Evolutionary conservation across 106 monocot species (phyloP), one percentile per base, ranked within the genome.

Genomic region (Triglochin maritima): DNA sequence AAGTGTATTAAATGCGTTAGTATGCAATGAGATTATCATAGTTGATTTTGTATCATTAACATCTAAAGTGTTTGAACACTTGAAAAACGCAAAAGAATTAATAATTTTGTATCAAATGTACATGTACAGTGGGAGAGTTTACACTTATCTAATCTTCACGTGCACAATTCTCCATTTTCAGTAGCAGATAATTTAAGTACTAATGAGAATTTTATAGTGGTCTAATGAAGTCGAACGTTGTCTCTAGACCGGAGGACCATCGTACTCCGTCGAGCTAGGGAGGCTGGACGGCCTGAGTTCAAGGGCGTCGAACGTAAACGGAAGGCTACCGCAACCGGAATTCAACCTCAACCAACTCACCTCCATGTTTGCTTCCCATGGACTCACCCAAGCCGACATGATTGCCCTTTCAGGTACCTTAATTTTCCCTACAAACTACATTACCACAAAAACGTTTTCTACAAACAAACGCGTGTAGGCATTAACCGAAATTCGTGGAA

Each of bases 351-450:
- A 82, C 59, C 66, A 84, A 72, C 87, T 91, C 56, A 91, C 59
- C 53, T 48, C 82, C 13, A 44, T 87, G 54, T 91, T 91, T 53
- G 78, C 80, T 4, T 5, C 67, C 6, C 66, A 78, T 44, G 87
- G 87, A 0, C 78, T 91, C 17, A 72, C 80, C 13, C 84, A 80
- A 62, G 69, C 74, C 3, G 91, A 91, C 77, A 80, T 91, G 80
- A 71, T 91, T 44, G 91, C 91, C 1, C 78, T 91, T 46, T 91
- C 91, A 6, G 91, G 90, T 81, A 49, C 17, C 29, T 29, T 29
- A 29, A 29, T 29, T 29, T 29, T 29, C 29, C 29, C 29, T 29
- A 29, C 29, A 29, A 29, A 6, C 44, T 11, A 29, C 1, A 29
- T 29, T 29, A 29, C 29, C 29, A 29, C 29, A 29, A 29, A 29